phyloP scores from a whole-genome alignment of 1,139 yeast genomes.

The Komagataea norvegica region DNA sequence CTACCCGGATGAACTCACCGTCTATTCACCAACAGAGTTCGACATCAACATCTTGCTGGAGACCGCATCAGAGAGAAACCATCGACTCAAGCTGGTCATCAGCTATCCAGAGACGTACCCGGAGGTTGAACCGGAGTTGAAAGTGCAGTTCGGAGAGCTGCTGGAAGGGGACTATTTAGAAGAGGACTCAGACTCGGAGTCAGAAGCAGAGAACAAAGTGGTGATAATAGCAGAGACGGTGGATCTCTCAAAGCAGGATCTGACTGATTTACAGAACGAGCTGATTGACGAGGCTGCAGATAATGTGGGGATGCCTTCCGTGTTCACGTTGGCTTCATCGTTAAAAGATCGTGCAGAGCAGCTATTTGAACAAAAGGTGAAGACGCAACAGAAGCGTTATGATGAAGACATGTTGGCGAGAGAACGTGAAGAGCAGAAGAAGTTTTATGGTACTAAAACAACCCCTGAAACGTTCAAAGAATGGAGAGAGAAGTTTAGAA shows the following conservation, averaged over 20 bases:
- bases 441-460: constrained; percentile 71
- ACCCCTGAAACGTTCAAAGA: constrained; percentile 62
- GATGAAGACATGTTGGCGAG: constrained; percentile 54
- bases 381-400: constrained; percentile 49
- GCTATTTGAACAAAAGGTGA: constrained; percentile 52
- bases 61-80: constrained; percentile 50
- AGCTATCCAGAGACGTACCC: constrained; percentile 71
- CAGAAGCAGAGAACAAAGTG: constrained; percentile 41
- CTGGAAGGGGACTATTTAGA: constrained; percentile 36
- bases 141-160: constrained; percentile 31
- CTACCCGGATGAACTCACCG: constrained; percentile 79
- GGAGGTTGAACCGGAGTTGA: constrained; percentile 56
- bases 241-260: constrained; percentile 45
- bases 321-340: constrained; percentile 71
- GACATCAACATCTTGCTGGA: constrained; percentile 50
- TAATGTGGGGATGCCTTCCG: constrained; percentile 82
- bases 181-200: constrained; percentile 33
- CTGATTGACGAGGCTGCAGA: constrained; percentile 63
- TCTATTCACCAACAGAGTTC: constrained; percentile 40
- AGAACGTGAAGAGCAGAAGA: constrained; percentile 71
- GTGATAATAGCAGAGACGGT: constrained; percentile 54
- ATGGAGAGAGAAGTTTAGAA: constrained; percentile 68
- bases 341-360: constrained; percentile 78
- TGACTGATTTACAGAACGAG: constrained; percentile 36
- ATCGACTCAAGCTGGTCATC: constrained; percentile 50